Conservation (phyloP, 495 filamentous ascomycete genomes). For the Cercophora samala region DNA sequence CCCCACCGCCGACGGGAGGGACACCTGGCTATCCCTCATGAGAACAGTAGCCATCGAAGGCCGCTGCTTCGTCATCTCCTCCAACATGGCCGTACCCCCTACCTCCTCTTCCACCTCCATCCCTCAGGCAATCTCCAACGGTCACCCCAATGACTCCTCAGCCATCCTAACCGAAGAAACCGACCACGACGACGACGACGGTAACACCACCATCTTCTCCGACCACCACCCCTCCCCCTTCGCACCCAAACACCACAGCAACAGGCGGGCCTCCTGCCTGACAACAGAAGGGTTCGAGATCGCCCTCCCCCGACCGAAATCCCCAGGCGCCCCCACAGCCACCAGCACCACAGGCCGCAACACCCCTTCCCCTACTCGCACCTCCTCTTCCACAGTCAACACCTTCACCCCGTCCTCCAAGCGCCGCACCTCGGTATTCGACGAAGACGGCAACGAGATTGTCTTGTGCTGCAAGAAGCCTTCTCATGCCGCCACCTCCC, state of each 20-base stretch:
- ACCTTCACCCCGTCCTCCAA: neutral
- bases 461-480: constrained; percentile 29
- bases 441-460: constrained; percentile 49
- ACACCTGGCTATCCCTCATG: constrained; percentile 81
- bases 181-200: neutral
- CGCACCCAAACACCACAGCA: neutral
- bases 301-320: constrained; percentile 37
- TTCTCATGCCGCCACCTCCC: neutral
- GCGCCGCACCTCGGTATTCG: constrained; percentile 36
- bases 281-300: constrained; percentile 42
- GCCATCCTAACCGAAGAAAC: neutral
- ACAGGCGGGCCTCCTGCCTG: constrained; percentile 32
- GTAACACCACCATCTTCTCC: neutral
- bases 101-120: neutral
- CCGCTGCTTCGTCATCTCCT: constrained; percentile 78
- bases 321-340: constrained; percentile 8
- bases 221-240: neutral
- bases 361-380: neutral
- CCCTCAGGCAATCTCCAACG: neutral
- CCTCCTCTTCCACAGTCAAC: neutral
- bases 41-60: constrained; percentile 77
- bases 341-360: constrained; percentile 9
- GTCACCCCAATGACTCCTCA: neutral
- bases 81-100: constrained; percentile 69
- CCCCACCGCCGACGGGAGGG: constrained; percentile 81